Evolutionary conservation across 2,329 filamentous ascomycete species (phyloP), one percentile per base, ranked within the genome.

Genomic region (Fusarium setosum): DNA sequence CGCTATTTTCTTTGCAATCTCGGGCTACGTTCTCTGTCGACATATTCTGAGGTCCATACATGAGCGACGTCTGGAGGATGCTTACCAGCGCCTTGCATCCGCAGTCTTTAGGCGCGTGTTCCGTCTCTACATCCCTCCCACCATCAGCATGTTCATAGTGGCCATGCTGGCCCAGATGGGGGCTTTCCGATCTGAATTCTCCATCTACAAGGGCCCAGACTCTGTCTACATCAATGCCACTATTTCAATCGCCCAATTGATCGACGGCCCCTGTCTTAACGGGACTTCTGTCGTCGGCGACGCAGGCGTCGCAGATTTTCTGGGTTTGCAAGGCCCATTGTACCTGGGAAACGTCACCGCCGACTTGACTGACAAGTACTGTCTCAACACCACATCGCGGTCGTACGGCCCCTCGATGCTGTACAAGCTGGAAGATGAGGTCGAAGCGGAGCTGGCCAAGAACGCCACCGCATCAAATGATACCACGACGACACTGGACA

Each of bases 1-100:
- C 6, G 76, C 78, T 51, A 78, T 81, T 35, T 81, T 81, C 72
- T 81, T 81, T 48, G 78, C 77, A 66, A 80, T 81, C 24, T 81
- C 79, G 0, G 79, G 79, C n/a, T 81, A 81, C 48, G 79, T 80
- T 23, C 71, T 81, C 31, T 79, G 74, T 20, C 73, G 78, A 6
- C 77, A 80, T 52, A 76, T 80, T 18, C 55, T 80, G 12, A 63
- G 75, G n/a, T 61, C 74, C 6, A 79, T 80, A 1, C 74, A 78
- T 34, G 73, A 79, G 53, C 75, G 74, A 3, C 74, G 76, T 17
- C 57, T 77, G 11, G 76, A 78, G 15, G 70, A 69, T 18, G 75
- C 72, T n/a, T 79, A 79, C 57, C 72, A 76, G 58, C 73, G 69
- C 18, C 76, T 81, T 31, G 75, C 76, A 1, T 80, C 77, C 0